Evolutionary conservation across 164 flowering plant species (phyloP).

Genomic region (Pachysandra terminalis): DNA sequence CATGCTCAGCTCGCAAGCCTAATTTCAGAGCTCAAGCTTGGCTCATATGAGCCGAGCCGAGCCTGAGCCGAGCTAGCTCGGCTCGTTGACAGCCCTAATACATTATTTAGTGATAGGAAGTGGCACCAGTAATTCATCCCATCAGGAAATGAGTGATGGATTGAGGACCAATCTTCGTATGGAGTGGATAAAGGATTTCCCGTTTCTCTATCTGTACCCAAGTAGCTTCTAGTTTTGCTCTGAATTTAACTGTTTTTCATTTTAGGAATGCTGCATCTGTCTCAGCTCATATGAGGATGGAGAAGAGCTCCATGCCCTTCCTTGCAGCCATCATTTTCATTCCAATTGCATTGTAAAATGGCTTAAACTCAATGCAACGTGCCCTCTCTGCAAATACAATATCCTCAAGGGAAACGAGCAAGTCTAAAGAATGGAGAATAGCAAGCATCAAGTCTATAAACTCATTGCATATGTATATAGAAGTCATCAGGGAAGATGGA

Average conservation of each 20-base stretch:
- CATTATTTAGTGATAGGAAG: no score
- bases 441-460: not conserved
- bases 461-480: not conserved
- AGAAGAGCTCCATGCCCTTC: conserved; percentile 59
- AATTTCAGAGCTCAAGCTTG: no score
- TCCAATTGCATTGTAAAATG: conserved; percentile 62
- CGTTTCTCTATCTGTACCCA: no score
- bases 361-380: conserved; percentile 80
- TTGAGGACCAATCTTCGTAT: no score
- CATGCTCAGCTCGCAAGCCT: no score
- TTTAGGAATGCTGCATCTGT: conserved; percentile 72
- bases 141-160: no score
- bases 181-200: no score
- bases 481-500: not conserved
- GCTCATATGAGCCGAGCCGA: no score
- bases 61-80: no score
- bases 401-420: conserved; percentile 56
- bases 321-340: conserved; percentile 74
- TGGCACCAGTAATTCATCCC: no score
- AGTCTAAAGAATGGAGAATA: conserved; percentile 22
- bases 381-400: conserved; percentile 79
- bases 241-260: not conserved
- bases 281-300: conserved; percentile 71
- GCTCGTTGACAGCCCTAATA: no score
- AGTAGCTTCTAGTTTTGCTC: not conserved